phyloP scores from a whole-genome alignment of 2,329 filamentous ascomycete genomes.

The Pseudohalonectria lignicola region DNA sequence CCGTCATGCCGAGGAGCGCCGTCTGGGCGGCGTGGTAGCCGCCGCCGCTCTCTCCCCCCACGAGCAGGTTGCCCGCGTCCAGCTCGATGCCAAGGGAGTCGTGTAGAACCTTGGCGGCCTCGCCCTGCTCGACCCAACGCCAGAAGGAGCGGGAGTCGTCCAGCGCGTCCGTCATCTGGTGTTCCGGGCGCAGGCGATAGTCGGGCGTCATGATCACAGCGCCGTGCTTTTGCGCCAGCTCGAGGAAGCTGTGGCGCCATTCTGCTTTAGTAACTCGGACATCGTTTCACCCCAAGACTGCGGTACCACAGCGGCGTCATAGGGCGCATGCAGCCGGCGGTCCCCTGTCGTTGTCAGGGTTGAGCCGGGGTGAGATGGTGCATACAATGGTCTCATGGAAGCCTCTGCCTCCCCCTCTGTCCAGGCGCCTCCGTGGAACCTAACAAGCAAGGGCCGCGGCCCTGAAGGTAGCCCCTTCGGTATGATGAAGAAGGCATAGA shows the following conservation, averaged over 20 bases:
- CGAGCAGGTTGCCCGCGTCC: constrained; percentile 2
- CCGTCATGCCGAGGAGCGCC: constrained; percentile 4
- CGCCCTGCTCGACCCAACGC: constrained; percentile 4
- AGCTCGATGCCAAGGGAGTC: neutral
- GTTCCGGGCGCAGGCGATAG: constrained; percentile 7
- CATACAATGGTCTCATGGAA: neutral
- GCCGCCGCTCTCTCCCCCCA: constrained; percentile 4
- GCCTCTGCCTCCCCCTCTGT: constrained; percentile 1
- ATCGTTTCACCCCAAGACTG: too few relatives aligned
- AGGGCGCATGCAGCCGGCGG: neutral
- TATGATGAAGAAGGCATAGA: constrained; percentile 3
- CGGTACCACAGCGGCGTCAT: too few relatives aligned
- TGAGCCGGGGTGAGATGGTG: constrained; percentile 1
- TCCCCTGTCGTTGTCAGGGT: too few relatives aligned
- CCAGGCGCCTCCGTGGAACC: constrained; percentile 4
- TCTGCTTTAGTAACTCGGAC: neutral
- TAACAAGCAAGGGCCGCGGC: constrained; percentile 3
- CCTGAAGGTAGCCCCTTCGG: constrained; percentile 1
- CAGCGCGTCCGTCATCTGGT: constrained; percentile 4
- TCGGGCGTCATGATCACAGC: constrained; percentile 20
- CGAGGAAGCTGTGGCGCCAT: constrained; percentile 3
- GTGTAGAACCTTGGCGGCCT: neutral
- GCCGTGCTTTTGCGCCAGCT: constrained; percentile 5
- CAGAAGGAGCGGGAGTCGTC: constrained; percentile 7
- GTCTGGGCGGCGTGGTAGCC: constrained; percentile 2